Evolutionary conservation across 2,329 filamentous ascomycete species (phyloP).

Genomic region (Dactylellina haptotyla): DNA sequence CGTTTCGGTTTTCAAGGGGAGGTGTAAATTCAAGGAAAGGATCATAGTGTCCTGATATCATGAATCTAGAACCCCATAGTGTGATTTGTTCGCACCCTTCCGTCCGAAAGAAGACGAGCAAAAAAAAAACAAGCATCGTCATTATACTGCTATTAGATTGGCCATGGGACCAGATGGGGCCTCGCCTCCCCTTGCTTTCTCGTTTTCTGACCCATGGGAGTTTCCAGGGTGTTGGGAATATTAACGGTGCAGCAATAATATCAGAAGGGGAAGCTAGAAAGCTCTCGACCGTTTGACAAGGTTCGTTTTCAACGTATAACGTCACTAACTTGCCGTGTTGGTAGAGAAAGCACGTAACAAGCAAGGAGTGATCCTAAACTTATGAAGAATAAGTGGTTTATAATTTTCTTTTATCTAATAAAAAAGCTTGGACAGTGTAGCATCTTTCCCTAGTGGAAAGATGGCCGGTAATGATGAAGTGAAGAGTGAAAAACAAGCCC

Average conservation of each 20-base stretch:
- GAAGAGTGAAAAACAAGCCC: constrained; percentile 13
- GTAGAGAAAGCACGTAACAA: not conserved
- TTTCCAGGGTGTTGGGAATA: constrained; percentile 51
- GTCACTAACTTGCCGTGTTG: constrained; percentile 25
- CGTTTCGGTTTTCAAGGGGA: not conserved
- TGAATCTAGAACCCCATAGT: constrained; percentile 26
- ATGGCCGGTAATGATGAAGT: constrained; percentile 37
- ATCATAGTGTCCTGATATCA: constrained; percentile 25
- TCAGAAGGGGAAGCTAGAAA: constrained; percentile 41
- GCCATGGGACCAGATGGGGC: constrained; percentile 10
- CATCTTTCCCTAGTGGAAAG: constrained; percentile 1
- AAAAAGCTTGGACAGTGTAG: constrained; percentile 1
- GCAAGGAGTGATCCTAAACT: not conserved
- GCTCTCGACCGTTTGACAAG: constrained; percentile 22
- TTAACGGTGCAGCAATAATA: constrained; percentile 37
- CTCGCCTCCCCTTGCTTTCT: constrained; percentile 47
- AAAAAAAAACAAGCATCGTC: constrained; percentile 4
- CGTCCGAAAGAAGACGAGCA: constrained; percentile 3
- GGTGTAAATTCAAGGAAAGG: not conserved
- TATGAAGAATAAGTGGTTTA: constrained; percentile 36
- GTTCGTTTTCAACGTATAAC: constrained; percentile 28
- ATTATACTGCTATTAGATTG: constrained; percentile 21
- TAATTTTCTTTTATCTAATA: constrained; percentile 38
- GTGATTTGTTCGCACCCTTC: constrained; percentile 5
- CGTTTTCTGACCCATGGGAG: constrained; percentile 40